Evolutionary conservation across 495 filamentous ascomycete species (phyloP), one percentile per base, ranked within the genome.

Genomic region (Friedmanniomyces simplex): DNA sequence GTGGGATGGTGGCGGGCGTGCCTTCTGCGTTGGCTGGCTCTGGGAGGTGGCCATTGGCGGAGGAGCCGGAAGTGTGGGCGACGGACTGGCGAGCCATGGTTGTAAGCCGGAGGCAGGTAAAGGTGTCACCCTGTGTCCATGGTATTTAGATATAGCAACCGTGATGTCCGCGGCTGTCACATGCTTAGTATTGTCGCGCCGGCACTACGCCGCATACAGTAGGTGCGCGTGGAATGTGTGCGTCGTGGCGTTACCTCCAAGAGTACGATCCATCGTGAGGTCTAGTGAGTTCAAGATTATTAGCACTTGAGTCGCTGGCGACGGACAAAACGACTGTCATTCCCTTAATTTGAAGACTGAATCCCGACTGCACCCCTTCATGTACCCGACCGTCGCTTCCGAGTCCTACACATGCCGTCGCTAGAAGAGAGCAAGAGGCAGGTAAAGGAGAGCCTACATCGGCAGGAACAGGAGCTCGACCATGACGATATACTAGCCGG

Each of bases 401-500:
- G 28, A 24, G 36, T 39, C 2, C 18, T 21, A 2, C 16, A 12
- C 14, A 63, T 63, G 61, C 61, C 61, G 21, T 59, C 61, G 20
- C 18, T 63, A 21, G 61, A 59, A 39, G 61, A 59, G 37, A 59
- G 50, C 26, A 54, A 45, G 36, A 39, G 45, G 24, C 43, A 52
- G 28, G 61, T 63, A 22, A 52, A 54, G 21, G 50, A 59, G 36
- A 53, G 26, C 18, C 52, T 63, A 30, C 20, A 30, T 37, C 37
- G 36, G 1, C 51, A 39, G 22, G 8, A 28, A 22, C 50, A 53
- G 26, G 53, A 57, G 12, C 18, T 41, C 8, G 57, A 60, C 41
- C 61, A 64, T 32, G 54, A 60, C 41, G 57, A 60, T 13, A 64
- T 64, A 36, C 52, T 64, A 16, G 53, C 52, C 14, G 52, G 50